Evolutionary conservation across 2,329 filamentous ascomycete genomes (phyloP), one percentile per base, ranked within the genome.

Genomic region (Chrysoporthe deuterocubensis): DNA sequence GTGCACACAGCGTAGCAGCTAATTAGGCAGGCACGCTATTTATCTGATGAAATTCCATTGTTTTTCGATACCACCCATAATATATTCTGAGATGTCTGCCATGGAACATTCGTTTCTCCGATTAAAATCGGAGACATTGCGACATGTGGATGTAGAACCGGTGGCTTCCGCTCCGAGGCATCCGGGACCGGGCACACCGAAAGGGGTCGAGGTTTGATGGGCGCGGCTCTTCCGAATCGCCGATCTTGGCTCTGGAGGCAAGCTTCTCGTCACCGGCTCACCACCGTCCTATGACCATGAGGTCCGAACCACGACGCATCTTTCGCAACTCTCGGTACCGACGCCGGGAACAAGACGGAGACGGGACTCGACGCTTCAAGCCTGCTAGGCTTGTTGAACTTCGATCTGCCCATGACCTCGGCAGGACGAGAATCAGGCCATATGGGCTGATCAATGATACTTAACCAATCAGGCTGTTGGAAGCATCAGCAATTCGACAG

Each of bases 261-360:
- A 4, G 32, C 16, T 54, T 21, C 26, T 54, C 50, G 26, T 13
- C 2, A 26, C 21, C 50, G 11, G 7, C 21, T 21, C 4, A 16
- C 21, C 26, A 52, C 6, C 16, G 11, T 34, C 26, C 52, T 4
- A 18, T 8, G 32, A 14, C 54, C 54, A 32, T 21, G n/a, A 57
- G 54, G 32, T 40, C 54, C 34, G 34, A 57, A n/a, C 9, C 34
- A 18, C 32, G 16, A 57, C 14, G 54, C 54, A 40, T n/a, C 54
- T 18, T 56, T 32, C 14, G 32, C 16, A n/a, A 34, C 18, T 26
- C 34, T 40, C 54, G 32, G 54, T 7, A 34, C 54, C 54, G 54
- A 57, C 26, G 34, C 16, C 54, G 54, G 54, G 18, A 57, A 57
- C 54, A 57, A 57, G 34, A 40, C 54, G 34, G 54, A n/a, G 11